Evolutionary conservation across 257 asterid genomes (phyloP).

Genomic region (Knoxia roxburghii): DNA sequence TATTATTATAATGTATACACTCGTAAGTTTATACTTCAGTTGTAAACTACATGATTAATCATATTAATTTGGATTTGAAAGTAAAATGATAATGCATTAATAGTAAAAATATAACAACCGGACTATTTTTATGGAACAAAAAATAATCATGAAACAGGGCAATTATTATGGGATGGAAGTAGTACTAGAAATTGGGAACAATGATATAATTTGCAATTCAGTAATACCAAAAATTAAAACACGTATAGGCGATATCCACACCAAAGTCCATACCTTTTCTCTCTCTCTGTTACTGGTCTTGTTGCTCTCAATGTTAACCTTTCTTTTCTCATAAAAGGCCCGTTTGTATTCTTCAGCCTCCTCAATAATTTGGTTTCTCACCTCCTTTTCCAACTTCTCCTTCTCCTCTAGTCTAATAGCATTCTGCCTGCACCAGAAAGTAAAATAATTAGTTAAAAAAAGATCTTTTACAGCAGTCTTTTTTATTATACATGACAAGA

Average conservation of each 20-base stretch:
- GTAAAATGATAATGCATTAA: too few species aligned
- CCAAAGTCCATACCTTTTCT: conserved; percentile 50
- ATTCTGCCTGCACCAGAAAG: conserved; percentile 54
- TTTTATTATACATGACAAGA: background rate
- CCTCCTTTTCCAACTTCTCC: conserved; percentile 80
- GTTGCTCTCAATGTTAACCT: conserved; percentile 60
- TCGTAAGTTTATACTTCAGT: too few species aligned
- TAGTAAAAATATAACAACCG: too few species aligned
- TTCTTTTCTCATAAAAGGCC: conserved; percentile 79
- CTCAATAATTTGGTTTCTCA: conserved; percentile 70
- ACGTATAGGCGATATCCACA: background rate
- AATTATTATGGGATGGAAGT: too few species aligned
- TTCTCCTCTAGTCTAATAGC: conserved; percentile 91
- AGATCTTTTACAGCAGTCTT: background rate
- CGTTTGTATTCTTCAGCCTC: conserved; percentile 77
- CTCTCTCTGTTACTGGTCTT: conserved; percentile 68
- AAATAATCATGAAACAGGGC: too few species aligned
- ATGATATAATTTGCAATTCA: background rate
- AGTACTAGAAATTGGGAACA: too few species aligned
- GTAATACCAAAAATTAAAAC: background rate
- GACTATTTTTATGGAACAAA: too few species aligned
- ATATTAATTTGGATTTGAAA: too few species aligned
- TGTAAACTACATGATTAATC: too few species aligned
- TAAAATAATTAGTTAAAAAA: background rate
- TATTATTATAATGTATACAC: too few species aligned